Conservation (phyloP, 345 rosid genomes). For the Lepidium aucheri region DNA sequence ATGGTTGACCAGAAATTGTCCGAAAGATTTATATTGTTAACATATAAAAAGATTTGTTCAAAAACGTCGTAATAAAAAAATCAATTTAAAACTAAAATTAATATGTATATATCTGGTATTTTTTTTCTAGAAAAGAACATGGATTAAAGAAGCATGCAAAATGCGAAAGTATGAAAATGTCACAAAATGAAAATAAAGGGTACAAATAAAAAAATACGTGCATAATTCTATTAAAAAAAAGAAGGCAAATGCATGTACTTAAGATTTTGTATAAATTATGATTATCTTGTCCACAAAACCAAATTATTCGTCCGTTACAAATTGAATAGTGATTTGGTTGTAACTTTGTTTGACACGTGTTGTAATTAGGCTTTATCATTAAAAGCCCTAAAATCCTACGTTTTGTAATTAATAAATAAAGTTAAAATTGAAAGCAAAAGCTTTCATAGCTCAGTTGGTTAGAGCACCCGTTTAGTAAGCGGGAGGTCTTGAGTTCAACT, state of each 20-base stretch:
- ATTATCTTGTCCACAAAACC: background rate
- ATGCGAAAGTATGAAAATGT: background rate
- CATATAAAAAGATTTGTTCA: background rate
- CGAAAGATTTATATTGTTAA: background rate
- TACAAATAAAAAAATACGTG: background rate
- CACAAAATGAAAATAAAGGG: background rate
- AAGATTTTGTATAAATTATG: background rate
- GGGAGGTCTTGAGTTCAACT: slow-evolving; percentile 97
- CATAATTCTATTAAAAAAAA: no score
- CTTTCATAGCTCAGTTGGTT: slow-evolving; percentile 90
- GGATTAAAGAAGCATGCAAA: background rate
- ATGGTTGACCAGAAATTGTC: background rate
- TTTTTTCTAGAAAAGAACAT: background rate
- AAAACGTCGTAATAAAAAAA: background rate
- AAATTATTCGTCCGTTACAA: background rate
- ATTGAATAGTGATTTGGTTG: background rate
- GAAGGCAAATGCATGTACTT: background rate
- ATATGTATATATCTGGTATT: background rate
- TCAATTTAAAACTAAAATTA: background rate
- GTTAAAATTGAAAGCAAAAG: background rate
- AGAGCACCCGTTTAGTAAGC: slow-evolving; percentile 96
- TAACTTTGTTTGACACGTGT: no score
- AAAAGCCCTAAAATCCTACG: no score
- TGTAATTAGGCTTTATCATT: no score
- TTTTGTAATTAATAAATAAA: no score